A percentile compares a stretch with the other conserved stretches of the same genome.
These are phyloP conservation scores for Dendrocalamus sinicus DNA, from an alignment of 176 grass and related monocot genomes.

Conservation along the genomic window DNA sequence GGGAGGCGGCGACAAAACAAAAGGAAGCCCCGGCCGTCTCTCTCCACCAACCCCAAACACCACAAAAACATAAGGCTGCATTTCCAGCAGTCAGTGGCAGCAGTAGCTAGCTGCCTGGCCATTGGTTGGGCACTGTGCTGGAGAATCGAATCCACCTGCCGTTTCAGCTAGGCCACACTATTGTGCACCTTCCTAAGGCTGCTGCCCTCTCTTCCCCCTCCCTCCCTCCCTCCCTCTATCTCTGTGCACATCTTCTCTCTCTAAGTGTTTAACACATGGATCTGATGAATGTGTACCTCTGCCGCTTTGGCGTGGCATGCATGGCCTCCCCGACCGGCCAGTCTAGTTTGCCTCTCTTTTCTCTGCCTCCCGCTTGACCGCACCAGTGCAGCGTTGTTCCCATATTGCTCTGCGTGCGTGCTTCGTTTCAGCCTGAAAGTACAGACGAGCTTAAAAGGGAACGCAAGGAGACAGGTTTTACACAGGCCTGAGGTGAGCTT, in stretches of 20 bases:
- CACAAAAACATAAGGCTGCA: conserved; percentile 51
- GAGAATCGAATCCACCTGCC: conserved; percentile 72
- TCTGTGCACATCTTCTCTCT: not conserved
- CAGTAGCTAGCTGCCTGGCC: not conserved
- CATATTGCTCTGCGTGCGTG: not conserved
- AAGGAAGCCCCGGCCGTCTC: not conserved
- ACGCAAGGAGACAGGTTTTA: not conserved
- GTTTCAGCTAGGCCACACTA: conserved; percentile 29
- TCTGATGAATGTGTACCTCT: conserved; percentile 25
- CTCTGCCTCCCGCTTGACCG: conserved; percentile 12
- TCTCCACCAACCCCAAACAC: conserved; percentile 29
- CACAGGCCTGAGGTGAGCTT: not conserved
- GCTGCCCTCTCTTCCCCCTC: conserved; percentile 13
- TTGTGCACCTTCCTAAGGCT: conserved; percentile 41
- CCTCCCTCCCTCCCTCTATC: not conserved
- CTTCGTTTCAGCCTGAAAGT: not conserved
- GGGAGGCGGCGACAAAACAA: conserved; percentile 48
- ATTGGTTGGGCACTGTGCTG: conserved; percentile 24
- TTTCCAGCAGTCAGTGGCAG: not conserved
- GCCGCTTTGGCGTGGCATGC: conserved; percentile 32
- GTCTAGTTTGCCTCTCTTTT: not conserved
- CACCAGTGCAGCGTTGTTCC: not conserved
- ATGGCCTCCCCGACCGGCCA: conserved; percentile 1
- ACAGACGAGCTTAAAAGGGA: conserved; percentile 21
- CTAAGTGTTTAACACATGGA: not conserved